Evolutionary conservation across 805 yeast genomes (phyloP), one percentile per base, ranked within the genome.

Genomic region (Saturnispora gosingensis): DNA sequence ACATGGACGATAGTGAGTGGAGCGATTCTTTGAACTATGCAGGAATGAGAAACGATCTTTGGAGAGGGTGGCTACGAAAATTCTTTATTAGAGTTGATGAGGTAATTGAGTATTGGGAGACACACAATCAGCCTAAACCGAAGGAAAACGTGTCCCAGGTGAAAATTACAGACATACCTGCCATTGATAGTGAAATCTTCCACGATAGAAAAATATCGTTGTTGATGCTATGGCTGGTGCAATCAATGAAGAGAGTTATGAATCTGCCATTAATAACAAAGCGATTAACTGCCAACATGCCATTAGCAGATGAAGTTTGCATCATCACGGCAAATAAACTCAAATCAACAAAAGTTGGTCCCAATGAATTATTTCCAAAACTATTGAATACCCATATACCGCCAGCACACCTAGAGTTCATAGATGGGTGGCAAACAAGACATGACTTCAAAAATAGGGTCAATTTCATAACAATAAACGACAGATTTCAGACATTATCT

Each of bases 381-480:
- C 15, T 59, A 4, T 35, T 55, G 3, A 54, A 58, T 27, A 56
- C 53, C 27, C 59, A 62, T 34, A 57, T 60, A 24, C 54, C 58
- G 24, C 59, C 63, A 22, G 57, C 67, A 1, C 58, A 61, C 25
- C 58, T 65, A 8, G 69, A 65, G 53, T 62, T 65, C 43, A 54
- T 67, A n/a, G 62, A 61, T 48, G 68, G 69, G 3, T 67, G 70
- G 70, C 62, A 65, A 48, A 32, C 63, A 22, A 50, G 64, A 20
- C 65, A 64, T 52, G 68, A 65, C 43, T 61, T 62, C 40, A 61
- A 62, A 11, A 45, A 56, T 48, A 64, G 65, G 47, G 57, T 61
- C 10, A 67, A 66, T 52, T 57, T 63, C n/a, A 48, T 67, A 11
- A 59, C 59, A 22, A 42, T 65, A 22, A 55, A 65, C 1, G 59